Evolutionary conservation across 192 early-diverging fungal species (phyloP), one percentile per base, ranked within the genome.

Genomic region (Coemansia sp.): DNA sequence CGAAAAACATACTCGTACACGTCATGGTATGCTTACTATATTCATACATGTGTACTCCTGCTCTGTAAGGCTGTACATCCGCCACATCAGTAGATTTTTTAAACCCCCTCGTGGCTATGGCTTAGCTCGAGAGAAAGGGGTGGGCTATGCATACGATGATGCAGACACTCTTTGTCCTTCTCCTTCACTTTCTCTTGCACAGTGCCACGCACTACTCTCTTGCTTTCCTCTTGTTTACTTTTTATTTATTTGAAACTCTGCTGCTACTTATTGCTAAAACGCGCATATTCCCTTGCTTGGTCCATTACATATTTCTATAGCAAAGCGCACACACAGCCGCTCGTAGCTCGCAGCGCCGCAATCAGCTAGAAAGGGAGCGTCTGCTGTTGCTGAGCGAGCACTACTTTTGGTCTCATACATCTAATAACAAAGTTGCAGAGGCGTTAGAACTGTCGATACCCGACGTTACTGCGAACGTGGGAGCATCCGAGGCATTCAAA

Each of bases 401-500:
- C 44, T 73, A 73, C 44, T 73, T 73, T 62, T 78, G 76, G 76
- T 59, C 70, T 8, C 53, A 65, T 37, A 63, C 57, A 5, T 53
- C 58, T 12, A 51, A 69, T 27, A n/a, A 37, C 38, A 72, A 73
- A 57, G 65, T 73, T 21, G 64, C 58, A 15, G 19, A 48, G 15
- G 59, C 46, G 25, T 53, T 78, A 12, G 67, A 65, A 8, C 11
- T 41, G 39, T 27, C 63, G 25, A 37, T 17, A 23, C 11, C 44
- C 9, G 62, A 58, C 19, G 25, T 59, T 9, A 45, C 68, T 12
- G 53, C 48, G 12, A 37, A n/a, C 34, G 39, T 51, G 19, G 66
- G 36, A n/a, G 36, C 19, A 5, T 63, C 59, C n/a, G 59, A 63
- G 5, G 76, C 41, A 5, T 69, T 68, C 42, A 39, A 67, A 6